phyloP scores from a whole-genome alignment of 2,329 filamentous ascomycete species.

The Colletotrichum limetticola region DNA sequence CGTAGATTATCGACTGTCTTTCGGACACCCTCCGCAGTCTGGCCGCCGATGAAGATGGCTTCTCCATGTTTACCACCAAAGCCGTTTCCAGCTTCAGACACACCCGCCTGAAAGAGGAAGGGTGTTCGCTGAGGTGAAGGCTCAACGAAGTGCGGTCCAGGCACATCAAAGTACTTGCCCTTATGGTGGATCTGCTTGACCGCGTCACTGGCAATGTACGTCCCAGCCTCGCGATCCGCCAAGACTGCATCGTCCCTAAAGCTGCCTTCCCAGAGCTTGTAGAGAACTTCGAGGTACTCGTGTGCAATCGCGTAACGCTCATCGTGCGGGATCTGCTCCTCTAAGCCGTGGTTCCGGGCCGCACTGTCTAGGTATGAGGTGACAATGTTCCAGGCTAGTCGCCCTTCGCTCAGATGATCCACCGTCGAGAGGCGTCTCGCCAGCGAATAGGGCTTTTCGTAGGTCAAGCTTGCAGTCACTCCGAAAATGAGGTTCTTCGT shows the following conservation, averaged over 20 bases:
- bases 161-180: constrained; percentile 68
- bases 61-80: neutral
- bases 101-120: constrained; percentile 59
- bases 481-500: neutral
- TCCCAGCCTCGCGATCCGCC: constrained; percentile 60
- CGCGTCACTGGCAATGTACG: constrained; percentile 42
- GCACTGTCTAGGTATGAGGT: neutral
- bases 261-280: constrained; percentile 67
- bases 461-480: neutral
- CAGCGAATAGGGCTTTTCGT: neutral
- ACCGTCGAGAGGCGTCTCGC: neutral
- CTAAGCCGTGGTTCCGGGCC: neutral
- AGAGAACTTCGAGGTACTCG: constrained; percentile 67
- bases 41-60: neutral
- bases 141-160: constrained; percentile 69
- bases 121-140: constrained; percentile 73
- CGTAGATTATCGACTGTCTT: neutral
- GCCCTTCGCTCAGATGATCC: neutral
- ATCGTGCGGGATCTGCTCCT: constrained; percentile 46
- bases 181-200: constrained; percentile 72
- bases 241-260: constrained; percentile 66
- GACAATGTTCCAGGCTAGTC: neutral
- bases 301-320: constrained; percentile 70
- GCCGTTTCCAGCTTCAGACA: neutral
- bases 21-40: neutral